Evolutionary conservation across 441 rosid genomes (phyloP), one percentile per base, ranked within the genome.

Genomic region (Aleurites moluccanus): DNA sequence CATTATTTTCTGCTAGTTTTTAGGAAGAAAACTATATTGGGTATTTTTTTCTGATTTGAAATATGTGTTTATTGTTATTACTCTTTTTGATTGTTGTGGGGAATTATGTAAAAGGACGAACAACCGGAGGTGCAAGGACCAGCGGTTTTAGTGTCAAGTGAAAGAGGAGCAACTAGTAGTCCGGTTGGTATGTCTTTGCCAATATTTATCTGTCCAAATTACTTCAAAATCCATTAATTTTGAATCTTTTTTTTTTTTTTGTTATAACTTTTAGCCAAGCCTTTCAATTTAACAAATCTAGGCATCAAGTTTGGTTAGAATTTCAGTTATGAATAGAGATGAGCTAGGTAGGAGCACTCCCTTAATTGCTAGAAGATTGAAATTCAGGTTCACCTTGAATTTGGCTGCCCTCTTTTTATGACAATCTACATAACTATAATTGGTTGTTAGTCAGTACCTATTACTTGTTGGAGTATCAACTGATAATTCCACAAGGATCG

Each of bases 101-200:
- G 55, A 67, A 52, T 68, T 40, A 61, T 77, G 64, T 25, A 44
- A 68, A 79, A 93, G 98, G 95, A 96, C 83, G 98, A 96, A 67
- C 99, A 96, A 79, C 97, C 98, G 67, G 98, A 94, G 84, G 84
- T 94, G 20, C 99, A 96, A 81, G 99, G 99, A 77, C 88, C 97
- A 0, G 97, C 92, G 4, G 88, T 87, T 42, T 76, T 91, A 87
- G 95, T 96, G 65, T 90, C 98, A 30, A 82, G 88, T 66, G 95
- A 94, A 83, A 82, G 89, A 85, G 98, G 96, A 74, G 91, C 98
- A 50, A 94, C 99, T 30, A 79, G 61, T 50, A 96, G 99, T 87
- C 94, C 98, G 50, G 84, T 92, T 67, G 98, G 98, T 91, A 83
- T 59, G 47, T 73, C n/a, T 33, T 53, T 16, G 16, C 49, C 15